Evolutionary conservation across 306 rosid genomes (phyloP), one percentile per base, ranked within the genome.

Genomic region (Pterocarpus macrocarpus): DNA sequence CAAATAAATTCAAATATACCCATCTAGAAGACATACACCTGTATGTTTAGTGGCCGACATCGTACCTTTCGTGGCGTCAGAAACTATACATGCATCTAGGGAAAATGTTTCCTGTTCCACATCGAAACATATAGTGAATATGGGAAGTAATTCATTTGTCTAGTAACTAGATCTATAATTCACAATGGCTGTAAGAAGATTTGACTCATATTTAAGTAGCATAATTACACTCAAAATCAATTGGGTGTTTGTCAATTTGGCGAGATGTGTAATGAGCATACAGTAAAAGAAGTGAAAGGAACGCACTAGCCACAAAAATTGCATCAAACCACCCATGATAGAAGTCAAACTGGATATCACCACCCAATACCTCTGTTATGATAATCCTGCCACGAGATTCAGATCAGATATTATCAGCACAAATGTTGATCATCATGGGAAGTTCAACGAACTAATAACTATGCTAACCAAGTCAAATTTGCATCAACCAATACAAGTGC

Each of bases 271-370:
- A 93, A 88, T 95, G 98, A 2, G 97, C 99, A 34, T 97, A 95
- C 53, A 95, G 91, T 85, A 93, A 87, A 84, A 95, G 97, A 80
- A 95, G 87, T 63, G 99, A 95, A 84, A 95, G 95, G 89, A 95
- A 95, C 49, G 99, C 98, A 86, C 99, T 95, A 57, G 99, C 98
- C 87, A 95, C 94, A 73, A 95, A 95, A 78, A 95, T 90, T 64
- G 98, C 99, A 85, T 95, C 99, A 79, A 95, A 95, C 99, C 99
- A 93, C 64, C 98, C 91, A 83, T 95, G 99, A 82, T 95, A 95
- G 52, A 95, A 95, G 87, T 95, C 99, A 61, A 95, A 95, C 79
- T 95, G 99, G 83, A 95, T 93, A 90, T 95, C 98, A 64, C 98
- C 98, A 41, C 97, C 99, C 87, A 93, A 78, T 55, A 93, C 99